Conservation (phyloP, 495 filamentous ascomycete species). For the Neurospora sp. region DNA sequence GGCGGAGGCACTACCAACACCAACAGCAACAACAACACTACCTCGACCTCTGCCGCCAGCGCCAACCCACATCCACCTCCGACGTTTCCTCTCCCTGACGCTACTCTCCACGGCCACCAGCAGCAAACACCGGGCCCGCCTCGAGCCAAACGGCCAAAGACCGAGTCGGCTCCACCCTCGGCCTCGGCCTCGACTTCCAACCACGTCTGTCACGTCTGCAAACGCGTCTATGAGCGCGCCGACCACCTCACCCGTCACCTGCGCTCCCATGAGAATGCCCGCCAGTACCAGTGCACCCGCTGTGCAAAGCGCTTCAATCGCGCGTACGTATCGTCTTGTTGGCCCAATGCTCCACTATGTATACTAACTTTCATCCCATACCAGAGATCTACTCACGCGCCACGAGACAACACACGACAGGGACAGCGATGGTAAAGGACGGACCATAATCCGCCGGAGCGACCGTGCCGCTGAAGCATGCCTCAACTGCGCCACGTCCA, state of each 20-base stretch:
- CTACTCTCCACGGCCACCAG: background rate
- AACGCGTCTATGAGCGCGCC: constrained; percentile 15
- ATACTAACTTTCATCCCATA: background rate
- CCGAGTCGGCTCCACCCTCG: background rate
- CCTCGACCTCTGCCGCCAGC: background rate
- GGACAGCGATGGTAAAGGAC: constrained; percentile 12
- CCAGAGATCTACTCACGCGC: constrained; percentile 15
- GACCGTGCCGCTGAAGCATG: constrained; percentile 16
- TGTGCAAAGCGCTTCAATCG: constrained; percentile 18
- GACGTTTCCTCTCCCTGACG: background rate
- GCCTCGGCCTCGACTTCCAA: background rate
- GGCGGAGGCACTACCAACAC: background rate
- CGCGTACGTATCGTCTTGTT: constrained; percentile 7
- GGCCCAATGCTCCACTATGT: background rate
- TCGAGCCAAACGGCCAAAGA: constrained; percentile 5
- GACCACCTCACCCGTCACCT: constrained; percentile 17
- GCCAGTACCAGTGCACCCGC: constrained; percentile 15
- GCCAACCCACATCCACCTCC: background rate
- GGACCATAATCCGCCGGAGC: constrained; percentile 10
- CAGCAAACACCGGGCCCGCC: background rate
- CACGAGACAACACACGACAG: constrained; percentile 17
- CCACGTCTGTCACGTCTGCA: constrained; percentile 15
- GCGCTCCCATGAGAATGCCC: constrained; percentile 17
- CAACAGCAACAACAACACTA: background rate
- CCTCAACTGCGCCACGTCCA: constrained; percentile 11